phyloP scores from a whole-genome alignment of 768 basidiomycete genomes.

The Leccinum disarticulatum region DNA sequence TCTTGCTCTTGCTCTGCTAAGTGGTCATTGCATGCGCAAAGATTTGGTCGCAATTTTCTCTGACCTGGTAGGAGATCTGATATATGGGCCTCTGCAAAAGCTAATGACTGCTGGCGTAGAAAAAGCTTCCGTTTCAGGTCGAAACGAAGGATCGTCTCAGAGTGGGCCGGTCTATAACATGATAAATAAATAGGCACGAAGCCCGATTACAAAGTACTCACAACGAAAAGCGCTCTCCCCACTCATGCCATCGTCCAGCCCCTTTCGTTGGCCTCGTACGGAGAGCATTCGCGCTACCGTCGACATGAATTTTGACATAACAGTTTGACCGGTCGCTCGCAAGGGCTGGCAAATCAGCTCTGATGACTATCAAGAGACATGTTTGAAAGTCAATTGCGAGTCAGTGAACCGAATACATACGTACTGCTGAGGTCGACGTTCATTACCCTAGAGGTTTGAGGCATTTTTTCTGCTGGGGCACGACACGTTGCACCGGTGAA shows the following conservation, averaged over 20 bases:
- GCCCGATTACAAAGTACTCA: conserved; percentile 2
- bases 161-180: conserved; percentile 11
- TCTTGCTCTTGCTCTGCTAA: conserved; percentile 16
- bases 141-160: conserved; percentile 22
- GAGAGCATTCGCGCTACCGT: conserved; percentile 11
- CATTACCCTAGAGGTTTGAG: conserved; percentile 24
- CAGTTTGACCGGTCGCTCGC: conserved; percentile 25
- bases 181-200: not conserved
- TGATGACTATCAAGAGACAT: conserved; percentile 18
- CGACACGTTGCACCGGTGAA: not conserved
- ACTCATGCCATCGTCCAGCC: conserved; percentile 17
- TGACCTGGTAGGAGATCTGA: conserved; percentile 18
- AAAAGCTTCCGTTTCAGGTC: conserved; percentile 23
- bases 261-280: conserved; percentile 19
- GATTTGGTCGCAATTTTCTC: not conserved
- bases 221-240: conserved; percentile 25
- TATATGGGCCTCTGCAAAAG: conserved; percentile 13
- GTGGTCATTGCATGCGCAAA: not conserved
- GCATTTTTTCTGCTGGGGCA: not conserved
- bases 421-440: conserved; percentile 21
- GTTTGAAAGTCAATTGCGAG: conserved; percentile 2
- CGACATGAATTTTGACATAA: conserved; percentile 22
- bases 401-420: conserved; percentile 1
- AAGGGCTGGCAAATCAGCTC: conserved; percentile 21
- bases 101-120: conserved; percentile 13